These are phyloP conservation scores for Styphnolobium japonicum DNA, from an alignment of 306 rosid species.

Conservation along the genomic window DNA sequence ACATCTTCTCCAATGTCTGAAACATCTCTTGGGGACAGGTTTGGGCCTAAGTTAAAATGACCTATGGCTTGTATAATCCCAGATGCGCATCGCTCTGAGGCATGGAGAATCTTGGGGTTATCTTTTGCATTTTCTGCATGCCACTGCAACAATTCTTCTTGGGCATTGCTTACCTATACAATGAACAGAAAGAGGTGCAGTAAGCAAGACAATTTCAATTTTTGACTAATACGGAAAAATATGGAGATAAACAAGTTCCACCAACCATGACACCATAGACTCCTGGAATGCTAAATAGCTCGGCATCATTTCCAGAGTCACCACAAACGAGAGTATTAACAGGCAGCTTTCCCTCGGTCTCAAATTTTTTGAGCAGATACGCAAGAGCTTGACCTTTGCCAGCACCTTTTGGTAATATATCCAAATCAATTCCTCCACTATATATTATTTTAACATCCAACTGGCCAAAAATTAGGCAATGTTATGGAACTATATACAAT, in stretches of 20 bases:
- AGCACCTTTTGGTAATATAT: slow-evolving; percentile 89
- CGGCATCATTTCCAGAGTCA: slow-evolving; percentile 98
- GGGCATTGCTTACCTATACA: slow-evolving; percentile 93
- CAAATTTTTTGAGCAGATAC: slow-evolving; percentile 77
- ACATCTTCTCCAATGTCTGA: slow-evolving; percentile 36
- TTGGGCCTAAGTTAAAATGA: slow-evolving; percentile 77
- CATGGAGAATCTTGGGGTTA: slow-evolving; percentile 82
- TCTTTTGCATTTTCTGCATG: slow-evolving; percentile 75
- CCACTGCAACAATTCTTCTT: slow-evolving; percentile 95
- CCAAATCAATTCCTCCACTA: slow-evolving; percentile 95
- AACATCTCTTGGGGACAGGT: slow-evolving; percentile 69
- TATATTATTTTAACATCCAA: slow-evolving; percentile 95
- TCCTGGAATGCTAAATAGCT: slow-evolving; percentile 86
- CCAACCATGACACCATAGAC: slow-evolving; percentile 95
- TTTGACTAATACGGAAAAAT: background rate
- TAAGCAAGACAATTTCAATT: slow-evolving; percentile 5
- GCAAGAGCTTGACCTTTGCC: slow-evolving; percentile 99
- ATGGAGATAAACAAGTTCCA: slow-evolving; percentile 22
- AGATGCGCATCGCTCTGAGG: slow-evolving; percentile 91
- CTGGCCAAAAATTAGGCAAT: slow-evolving; percentile 46
- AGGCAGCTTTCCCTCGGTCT: slow-evolving; percentile 66
- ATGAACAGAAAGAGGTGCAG: slow-evolving; percentile 21
- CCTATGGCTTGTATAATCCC: slow-evolving; percentile 96
- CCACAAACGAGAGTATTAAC: slow-evolving; percentile 87
- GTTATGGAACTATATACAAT: slow-evolving; percentile 8